Evolutionary conservation across 768 basidiomycete species (phyloP).

Genomic region (Rhodotorula graminis): DNA sequence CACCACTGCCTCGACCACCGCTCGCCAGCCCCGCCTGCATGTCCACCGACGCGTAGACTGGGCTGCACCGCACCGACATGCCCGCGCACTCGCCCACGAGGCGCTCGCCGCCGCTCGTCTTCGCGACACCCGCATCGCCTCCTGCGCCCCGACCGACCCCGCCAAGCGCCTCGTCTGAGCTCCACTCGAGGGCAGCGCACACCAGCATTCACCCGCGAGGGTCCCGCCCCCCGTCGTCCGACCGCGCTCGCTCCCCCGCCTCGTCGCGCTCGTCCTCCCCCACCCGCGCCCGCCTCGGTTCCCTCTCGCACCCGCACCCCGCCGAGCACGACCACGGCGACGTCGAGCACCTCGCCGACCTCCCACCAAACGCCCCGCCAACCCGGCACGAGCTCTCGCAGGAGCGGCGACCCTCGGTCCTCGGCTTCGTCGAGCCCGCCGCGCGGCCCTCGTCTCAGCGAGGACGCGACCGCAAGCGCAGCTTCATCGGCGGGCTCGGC

Average conservation of each 20-base stretch:
- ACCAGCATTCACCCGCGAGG: not conserved
- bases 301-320: not conserved
- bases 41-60: not conserved
- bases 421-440: conserved; percentile 4
- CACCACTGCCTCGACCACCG: no score
- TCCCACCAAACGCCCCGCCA: not conserved
- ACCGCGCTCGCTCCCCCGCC: not conserved
- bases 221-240: not conserved
- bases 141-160: not conserved
- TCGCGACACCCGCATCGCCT: conserved; percentile 1
- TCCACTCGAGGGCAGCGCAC: no score
- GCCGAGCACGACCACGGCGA: not conserved
- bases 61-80: not conserved
- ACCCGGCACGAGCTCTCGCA: not conserved
- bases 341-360: not conserved
- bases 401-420: not conserved
- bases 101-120: not conserved
- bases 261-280: not conserved
- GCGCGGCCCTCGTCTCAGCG: not conserved
- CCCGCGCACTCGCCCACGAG: not conserved
- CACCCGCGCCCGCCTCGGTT: not conserved
- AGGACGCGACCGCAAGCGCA: not conserved
- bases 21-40: no score
- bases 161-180: not conserved
- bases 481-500: conserved; percentile 11